A percentile compares a stretch with the other conserved stretches of the same genome.
phyloP scores from a whole-genome alignment of 2,329 filamentous ascomycete genomes.

The Alternaria rosae region DNA sequence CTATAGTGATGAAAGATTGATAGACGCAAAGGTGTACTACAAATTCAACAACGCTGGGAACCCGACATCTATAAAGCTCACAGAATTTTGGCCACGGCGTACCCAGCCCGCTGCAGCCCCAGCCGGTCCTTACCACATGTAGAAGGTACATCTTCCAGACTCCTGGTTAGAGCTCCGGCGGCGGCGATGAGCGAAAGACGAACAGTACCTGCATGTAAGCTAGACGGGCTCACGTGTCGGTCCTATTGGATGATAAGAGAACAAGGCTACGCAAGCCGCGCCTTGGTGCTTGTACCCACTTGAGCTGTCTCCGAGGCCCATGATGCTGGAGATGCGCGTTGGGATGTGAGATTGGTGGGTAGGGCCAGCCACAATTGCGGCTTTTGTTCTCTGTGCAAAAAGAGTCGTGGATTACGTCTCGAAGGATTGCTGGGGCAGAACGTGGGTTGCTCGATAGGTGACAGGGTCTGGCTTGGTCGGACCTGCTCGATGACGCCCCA shows the following conservation, averaged over 20 bases:
- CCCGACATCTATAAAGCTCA: conserved; percentile 5
- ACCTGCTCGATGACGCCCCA: background rate
- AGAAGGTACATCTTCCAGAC: conserved; percentile 37
- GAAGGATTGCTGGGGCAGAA: background rate
- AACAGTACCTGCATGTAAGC: conserved; percentile 40
- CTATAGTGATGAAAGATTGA: background rate
- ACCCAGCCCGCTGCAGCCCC: background rate
- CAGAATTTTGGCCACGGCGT: conserved; percentile 14
- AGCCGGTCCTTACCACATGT: conserved; percentile 37
- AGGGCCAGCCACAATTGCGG: background rate
- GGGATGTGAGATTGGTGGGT: background rate
- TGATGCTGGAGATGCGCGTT: conserved; percentile 5
- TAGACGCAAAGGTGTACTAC: conserved; percentile 2
- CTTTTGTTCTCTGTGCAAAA: background rate
- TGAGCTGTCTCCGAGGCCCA: conserved; percentile 22
- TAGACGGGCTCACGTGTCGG: conserved; percentile 37
- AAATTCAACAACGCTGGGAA: background rate
- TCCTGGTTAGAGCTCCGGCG: conserved; percentile 12
- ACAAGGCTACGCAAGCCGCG: conserved; percentile 31
- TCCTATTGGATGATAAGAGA: conserved; percentile 39
- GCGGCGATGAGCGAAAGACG: conserved; percentile 30
- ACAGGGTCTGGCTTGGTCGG: background rate
- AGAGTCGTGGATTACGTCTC: background rate
- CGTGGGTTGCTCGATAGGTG: conserved; percentile 23
- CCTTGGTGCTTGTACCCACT: conserved; percentile 23